Conservation (phyloP, 148 eudicot species). For the Selenicereus undatus region DNA sequence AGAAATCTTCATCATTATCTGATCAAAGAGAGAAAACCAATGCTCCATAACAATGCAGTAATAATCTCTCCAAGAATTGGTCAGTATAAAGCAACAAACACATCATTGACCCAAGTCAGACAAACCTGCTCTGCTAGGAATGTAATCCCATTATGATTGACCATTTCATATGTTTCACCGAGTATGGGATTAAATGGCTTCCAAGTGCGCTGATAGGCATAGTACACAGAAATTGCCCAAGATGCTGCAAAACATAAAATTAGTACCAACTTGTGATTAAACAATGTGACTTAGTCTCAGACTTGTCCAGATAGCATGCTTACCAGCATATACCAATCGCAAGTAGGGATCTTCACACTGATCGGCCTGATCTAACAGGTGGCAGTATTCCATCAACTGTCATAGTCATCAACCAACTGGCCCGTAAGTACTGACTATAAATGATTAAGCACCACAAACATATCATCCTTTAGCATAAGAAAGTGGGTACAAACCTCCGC, state of each 20-base stretch:
- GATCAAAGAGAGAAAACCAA: not conserved
- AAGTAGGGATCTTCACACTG: conserved; percentile 92
- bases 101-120: not conserved
- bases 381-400: conserved; percentile 91
- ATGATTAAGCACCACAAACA: conserved; percentile 2
- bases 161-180: conserved; percentile 96
- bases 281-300: conserved; percentile 1
- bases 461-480: not conserved
- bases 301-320: conserved; percentile 20
- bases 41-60: not conserved
- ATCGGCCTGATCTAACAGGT: conserved; percentile 90
- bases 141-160: conserved; percentile 78
- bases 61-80: not conserved
- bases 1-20: conserved; percentile 3
- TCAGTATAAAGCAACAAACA: not conserved
- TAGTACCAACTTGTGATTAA: conserved; percentile 3
- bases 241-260: conserved; percentile 50
- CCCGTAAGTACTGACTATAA: conserved; percentile 14
- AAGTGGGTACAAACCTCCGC: conserved; percentile 72
- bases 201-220: conserved; percentile 91
- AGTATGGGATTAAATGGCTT: conserved; percentile 99
- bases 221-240: conserved; percentile 81
- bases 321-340: conserved; percentile 90
- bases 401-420: conserved; percentile 19
- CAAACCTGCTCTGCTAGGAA: conserved; percentile 90